Evolutionary conservation across 192 early-diverging fungal species (phyloP), one percentile per base, ranked within the genome.

Genomic region (Coemansia sp.): DNA sequence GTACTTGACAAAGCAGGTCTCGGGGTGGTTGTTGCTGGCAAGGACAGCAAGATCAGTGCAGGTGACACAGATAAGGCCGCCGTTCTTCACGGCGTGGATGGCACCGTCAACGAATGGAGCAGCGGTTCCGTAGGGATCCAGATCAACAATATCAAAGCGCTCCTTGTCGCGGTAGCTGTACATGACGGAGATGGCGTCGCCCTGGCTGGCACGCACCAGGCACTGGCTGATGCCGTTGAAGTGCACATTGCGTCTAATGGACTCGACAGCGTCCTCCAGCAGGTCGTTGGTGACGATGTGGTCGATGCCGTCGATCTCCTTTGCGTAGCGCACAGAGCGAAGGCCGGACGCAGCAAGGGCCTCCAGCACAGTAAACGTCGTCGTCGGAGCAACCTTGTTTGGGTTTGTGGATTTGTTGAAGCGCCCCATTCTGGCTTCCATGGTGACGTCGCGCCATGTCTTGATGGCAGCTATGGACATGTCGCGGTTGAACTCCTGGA

Each of bases 31-130:
- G 82, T 74, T 88, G 50, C 95, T 94, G 63, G 95, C 92, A 15
- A 99, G 84, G 19, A 96, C 85, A 7, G 93, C 95, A 78, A 98
- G 79, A 85, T 99, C 97, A 2, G 97, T 99, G 79, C 96, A 99
- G 3, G 97, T 99, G 6, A 99, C 88, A 68, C 95, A 97, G 29
- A 99, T 83, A 17, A 99, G 75, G 2, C 91, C 91, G 78, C 90
- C 94, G 60, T 93, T 94, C 42, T 96, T 88, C 11, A 97, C 93
- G 2, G 93, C 85, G 56, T 97, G 92, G 5, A 99, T 88, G 4
- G 95, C 95, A 10, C 86, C 94, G 68, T 99, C 97, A 17, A 98
- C 67, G 70, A 99, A 99, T 6, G 95, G 96, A 0, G 95, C 84
- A 0, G 95, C 96, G 2, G 93, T 89, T 29, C 97, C 97, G 68